phyloP scores from a whole-genome alignment of 495 filamentous ascomycete species.

The Trichoderma erinaceum region DNA sequence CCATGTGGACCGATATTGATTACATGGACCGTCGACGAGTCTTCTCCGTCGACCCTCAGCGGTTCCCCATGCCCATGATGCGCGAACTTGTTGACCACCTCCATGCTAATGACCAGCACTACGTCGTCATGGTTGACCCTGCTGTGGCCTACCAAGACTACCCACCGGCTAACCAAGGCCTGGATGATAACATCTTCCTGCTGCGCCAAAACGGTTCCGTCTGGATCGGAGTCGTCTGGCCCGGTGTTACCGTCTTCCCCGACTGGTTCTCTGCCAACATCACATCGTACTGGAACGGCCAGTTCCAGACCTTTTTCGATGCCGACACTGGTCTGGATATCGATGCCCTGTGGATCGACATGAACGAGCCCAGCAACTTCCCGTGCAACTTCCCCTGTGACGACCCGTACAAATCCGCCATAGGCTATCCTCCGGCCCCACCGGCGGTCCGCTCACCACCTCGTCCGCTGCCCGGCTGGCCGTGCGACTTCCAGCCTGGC shows the following conservation, averaged over 20 bases:
- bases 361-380: conserved; percentile 63
- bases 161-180: conserved; percentile 56
- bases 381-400: conserved; percentile 72
- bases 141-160: conserved; percentile 68
- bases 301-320: conserved; percentile 67
- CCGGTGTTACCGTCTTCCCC: conserved; percentile 71
- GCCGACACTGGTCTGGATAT: conserved; percentile 64
- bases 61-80: conserved; percentile 63
- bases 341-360: conserved; percentile 83
- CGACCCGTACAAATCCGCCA: conserved; percentile 50
- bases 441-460: conserved; percentile 56
- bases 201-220: conserved; percentile 57
- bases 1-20: conserved; percentile 86
- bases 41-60: conserved; percentile 68
- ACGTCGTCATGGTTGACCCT: conserved; percentile 85
- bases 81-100: conserved; percentile 65
- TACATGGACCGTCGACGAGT: conserved; percentile 64
- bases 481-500: conserved; percentile 61
- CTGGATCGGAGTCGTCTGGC: conserved; percentile 80
- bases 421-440: conserved; percentile 58
- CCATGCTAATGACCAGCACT: conserved; percentile 68
- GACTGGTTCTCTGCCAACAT: conserved; percentile 76
- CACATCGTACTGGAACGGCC: conserved; percentile 64
- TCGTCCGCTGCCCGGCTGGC: conserved; percentile 63
- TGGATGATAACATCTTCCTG: conserved; percentile 58